Conservation (phyloP, 345 rosid species). For the Eucalyptus pauciflora region DNA sequence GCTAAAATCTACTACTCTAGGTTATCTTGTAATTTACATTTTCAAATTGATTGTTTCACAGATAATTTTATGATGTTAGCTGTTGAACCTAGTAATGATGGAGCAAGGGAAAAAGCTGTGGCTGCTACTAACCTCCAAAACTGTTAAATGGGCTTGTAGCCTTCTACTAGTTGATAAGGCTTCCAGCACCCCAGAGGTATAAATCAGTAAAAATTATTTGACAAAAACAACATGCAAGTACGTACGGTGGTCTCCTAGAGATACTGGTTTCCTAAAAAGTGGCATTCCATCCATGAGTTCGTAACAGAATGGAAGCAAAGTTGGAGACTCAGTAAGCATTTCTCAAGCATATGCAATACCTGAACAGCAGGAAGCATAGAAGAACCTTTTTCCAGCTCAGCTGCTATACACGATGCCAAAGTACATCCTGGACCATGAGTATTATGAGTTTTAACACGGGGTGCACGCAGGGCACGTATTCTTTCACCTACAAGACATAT, state of each 20-base stretch:
- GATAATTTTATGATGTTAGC: not conserved
- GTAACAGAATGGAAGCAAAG: not conserved
- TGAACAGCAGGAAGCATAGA: conserved; percentile 68
- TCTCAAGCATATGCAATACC: conserved; percentile 12
- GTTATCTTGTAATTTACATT: not conserved
- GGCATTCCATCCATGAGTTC: not conserved
- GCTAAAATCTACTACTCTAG: not conserved
- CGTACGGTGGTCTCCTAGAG: not conserved
- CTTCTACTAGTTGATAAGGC: not conserved
- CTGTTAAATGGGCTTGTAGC: not conserved
- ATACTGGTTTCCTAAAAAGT: not conserved
- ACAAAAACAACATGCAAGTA: not conserved
- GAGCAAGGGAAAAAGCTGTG: not conserved
- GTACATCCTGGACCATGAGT: conserved; percentile 97
- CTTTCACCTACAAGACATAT: conserved; percentile 32
- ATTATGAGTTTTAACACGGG: conserved; percentile 59
- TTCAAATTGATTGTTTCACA: not conserved
- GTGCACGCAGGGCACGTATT: conserved; percentile 46
- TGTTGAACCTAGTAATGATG: not conserved
- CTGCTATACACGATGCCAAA: conserved; percentile 91
- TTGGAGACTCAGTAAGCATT: not conserved
- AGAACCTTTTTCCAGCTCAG: conserved; percentile 92
- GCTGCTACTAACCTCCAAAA: not conserved
- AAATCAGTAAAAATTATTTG: not conserved
- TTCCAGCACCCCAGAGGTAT: not conserved